Conservation (phyloP, 2,329 filamentous ascomycete species). For the Nigrograna mackinnonii region DNA sequence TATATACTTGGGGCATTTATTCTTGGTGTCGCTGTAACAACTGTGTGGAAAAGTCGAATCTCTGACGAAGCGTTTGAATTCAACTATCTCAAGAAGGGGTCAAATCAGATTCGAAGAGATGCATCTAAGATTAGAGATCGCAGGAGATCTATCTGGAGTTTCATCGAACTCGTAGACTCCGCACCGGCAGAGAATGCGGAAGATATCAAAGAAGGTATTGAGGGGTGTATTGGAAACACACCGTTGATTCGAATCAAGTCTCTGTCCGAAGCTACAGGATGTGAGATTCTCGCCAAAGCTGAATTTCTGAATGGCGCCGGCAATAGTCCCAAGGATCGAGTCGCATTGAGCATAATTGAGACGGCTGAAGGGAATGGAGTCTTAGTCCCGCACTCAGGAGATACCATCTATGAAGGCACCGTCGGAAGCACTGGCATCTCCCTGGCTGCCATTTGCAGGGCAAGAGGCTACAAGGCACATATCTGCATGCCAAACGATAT, state of each 20-base stretch:
- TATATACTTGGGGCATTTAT: slow-evolving; percentile 74
- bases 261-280: slow-evolving; percentile 83
- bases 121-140: slow-evolving; percentile 27
- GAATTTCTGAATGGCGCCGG: slow-evolving; percentile 97
- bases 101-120: no score
- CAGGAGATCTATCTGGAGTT: slow-evolving; percentile 24
- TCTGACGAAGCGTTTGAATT: neutral
- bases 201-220: slow-evolving; percentile 75
- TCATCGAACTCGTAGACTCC: slow-evolving; percentile 19
- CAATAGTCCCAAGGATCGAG: slow-evolving; percentile 91
- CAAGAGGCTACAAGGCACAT: slow-evolving; percentile 86
- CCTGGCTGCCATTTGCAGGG: slow-evolving; percentile 83
- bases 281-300: slow-evolving; percentile 88
- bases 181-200: slow-evolving; percentile 17
- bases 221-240: slow-evolving; percentile 91
- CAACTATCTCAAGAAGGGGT: no score
- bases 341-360: slow-evolving; percentile 87
- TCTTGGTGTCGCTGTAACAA: slow-evolving; percentile 73
- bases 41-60: slow-evolving; percentile 11
- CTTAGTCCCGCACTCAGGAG: slow-evolving; percentile 77
- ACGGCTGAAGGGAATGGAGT: slow-evolving; percentile 77
- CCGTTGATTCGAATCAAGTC: slow-evolving; percentile 85
- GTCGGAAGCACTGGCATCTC: slow-evolving; percentile 97
- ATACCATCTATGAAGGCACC: slow-evolving; percentile 97
- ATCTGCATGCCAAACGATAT: slow-evolving; percentile 99